phyloP scores from a whole-genome alignment of 2,329 filamentous ascomycete species.

The Penicillium sp. region DNA sequence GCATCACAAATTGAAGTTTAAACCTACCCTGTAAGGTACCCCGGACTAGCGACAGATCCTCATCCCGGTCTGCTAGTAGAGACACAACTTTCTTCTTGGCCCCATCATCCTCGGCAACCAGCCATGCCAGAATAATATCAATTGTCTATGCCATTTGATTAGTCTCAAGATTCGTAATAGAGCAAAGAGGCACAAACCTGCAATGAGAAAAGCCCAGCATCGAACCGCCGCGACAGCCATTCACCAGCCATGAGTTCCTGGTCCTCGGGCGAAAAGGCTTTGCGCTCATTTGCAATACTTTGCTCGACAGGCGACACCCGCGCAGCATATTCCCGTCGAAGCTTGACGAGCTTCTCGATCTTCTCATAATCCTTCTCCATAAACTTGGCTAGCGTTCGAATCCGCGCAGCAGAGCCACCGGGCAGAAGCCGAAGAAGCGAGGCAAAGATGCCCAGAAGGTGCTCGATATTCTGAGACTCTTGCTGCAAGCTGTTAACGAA shows the following conservation, averaged over 20 bases:
- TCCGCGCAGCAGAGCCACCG: constrained; percentile 68
- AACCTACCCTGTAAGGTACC: constrained; percentile 59
- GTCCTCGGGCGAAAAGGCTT: constrained; percentile 53
- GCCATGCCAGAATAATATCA: constrained; percentile 82
- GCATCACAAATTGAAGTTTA: background rate
- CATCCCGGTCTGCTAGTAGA: constrained; percentile 63
- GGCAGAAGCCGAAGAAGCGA: constrained; percentile 76
- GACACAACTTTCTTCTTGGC: constrained; percentile 60
- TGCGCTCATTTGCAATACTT: constrained; percentile 56
- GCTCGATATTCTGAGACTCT: constrained; percentile 63
- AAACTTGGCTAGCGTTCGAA: constrained; percentile 86
- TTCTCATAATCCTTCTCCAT: constrained; percentile 93
- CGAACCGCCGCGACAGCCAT: constrained; percentile 69
- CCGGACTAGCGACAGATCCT: constrained; percentile 59
- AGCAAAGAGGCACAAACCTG: constrained; percentile 46
- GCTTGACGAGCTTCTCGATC: constrained; percentile 62
- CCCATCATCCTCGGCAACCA: constrained; percentile 80
- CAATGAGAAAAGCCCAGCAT: constrained; percentile 76
- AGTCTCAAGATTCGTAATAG: constrained; percentile 4
- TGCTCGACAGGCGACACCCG: constrained; percentile 60
- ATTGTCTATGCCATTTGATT: constrained; percentile 52
- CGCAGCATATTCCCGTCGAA: constrained; percentile 66
- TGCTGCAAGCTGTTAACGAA: constrained; percentile 42
- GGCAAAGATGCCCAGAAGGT: constrained; percentile 78
- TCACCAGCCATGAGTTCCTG: constrained; percentile 60